Conservation (phyloP, 306 rosid species). For the Malus fusca region DNA sequence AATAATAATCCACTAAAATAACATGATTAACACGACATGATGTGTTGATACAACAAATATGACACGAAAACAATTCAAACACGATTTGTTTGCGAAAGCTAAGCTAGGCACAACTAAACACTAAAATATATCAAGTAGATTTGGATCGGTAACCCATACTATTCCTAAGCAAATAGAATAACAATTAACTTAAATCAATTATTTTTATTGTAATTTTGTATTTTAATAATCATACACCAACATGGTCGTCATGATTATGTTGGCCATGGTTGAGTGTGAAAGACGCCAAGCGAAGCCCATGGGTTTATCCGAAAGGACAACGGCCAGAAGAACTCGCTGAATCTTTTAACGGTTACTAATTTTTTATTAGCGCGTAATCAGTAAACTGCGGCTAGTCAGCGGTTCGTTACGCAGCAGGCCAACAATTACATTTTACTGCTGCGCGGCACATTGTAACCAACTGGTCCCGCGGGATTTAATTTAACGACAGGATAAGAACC, state of each 20-base stretch:
- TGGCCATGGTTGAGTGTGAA: not conserved
- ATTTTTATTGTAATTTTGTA: not conserved
- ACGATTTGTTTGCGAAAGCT: too few species aligned
- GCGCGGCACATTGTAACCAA: not conserved
- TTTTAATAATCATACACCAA: not conserved
- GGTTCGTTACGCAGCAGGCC: not conserved
- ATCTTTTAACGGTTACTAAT: not conserved
- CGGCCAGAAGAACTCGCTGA: not conserved
- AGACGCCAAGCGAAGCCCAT: not conserved
- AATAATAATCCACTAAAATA: too few species aligned
- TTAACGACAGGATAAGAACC: not conserved
- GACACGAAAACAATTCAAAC: too few species aligned
- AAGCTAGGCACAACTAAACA: not conserved
- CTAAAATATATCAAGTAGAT: not conserved
- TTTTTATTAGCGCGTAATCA: not conserved
- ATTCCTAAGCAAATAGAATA: not conserved
- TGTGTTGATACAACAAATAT: too few species aligned
- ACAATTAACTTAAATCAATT: not conserved
- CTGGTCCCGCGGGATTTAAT: not conserved
- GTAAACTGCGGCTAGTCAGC: not conserved
- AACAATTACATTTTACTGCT: not conserved
- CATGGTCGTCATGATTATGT: conserved; percentile 17
- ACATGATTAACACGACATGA: too few species aligned
- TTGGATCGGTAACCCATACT: conserved; percentile 4
- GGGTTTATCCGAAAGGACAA: not conserved